Evolutionary conservation across 441 rosid species (phyloP).

Genomic region (Populus hybrid): DNA sequence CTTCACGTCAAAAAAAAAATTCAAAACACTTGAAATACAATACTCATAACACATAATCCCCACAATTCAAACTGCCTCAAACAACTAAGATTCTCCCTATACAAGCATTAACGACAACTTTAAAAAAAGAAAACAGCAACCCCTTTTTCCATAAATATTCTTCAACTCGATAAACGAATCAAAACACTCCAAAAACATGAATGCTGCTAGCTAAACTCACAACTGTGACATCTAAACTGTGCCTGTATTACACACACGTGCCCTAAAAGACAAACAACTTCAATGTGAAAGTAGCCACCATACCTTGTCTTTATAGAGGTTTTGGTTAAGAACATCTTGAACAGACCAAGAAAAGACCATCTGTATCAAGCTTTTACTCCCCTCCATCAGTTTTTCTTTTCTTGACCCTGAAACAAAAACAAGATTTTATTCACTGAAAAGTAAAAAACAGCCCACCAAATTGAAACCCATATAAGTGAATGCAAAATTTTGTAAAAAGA

Average conservation of each 20-base stretch:
- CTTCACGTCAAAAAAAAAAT: not conserved
- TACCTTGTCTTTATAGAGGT: constrained; percentile 37
- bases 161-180: not conserved
- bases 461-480: not conserved
- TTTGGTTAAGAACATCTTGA: constrained; percentile 26
- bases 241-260: not conserved
- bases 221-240: not conserved
- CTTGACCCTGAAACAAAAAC: no score
- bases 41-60: not conserved
- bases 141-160: not conserved
- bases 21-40: not conserved
- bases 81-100: no score
- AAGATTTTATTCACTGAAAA: not conserved
- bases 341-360: constrained; percentile 48
- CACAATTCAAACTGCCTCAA: not conserved
- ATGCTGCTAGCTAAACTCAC: not conserved
- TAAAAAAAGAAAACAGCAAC: not conserved
- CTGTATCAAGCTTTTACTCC: constrained; percentile 26
- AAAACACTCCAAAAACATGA: not conserved
- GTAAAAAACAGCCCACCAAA: not conserved
- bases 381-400: not conserved
- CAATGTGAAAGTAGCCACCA: not conserved
- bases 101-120: no score
- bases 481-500: not conserved
- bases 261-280: not conserved